A percentile compares a stretch with the other conserved stretches of the same genome.
Evolutionary conservation across 345 rosid species (phyloP).

Genomic region (Citrus sinensis): DNA sequence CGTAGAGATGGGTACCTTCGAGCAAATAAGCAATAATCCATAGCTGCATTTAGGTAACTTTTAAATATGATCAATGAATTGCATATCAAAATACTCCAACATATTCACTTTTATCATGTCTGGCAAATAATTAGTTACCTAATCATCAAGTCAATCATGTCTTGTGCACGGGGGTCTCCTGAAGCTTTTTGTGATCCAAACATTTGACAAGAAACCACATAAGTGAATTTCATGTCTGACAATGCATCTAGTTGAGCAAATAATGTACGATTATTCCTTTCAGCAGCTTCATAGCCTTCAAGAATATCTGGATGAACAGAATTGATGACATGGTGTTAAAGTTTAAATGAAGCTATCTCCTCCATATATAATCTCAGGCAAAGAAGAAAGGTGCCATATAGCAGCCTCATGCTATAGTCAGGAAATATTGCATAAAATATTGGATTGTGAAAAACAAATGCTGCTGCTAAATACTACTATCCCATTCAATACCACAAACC

Average conservation of each 20-base stretch:
- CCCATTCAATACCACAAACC: constrained; percentile 41
- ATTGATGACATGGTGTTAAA: constrained; percentile 3
- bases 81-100: neutral
- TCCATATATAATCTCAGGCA: neutral
- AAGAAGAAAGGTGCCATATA: neutral
- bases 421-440: neutral
- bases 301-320: constrained; percentile 58
- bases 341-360: constrained; percentile 6
- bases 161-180: constrained; percentile 87
- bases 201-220: constrained; percentile 81
- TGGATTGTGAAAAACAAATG: constrained; percentile 1
- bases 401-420: neutral
- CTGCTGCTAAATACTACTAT: constrained; percentile 6
- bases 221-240: constrained; percentile 85
- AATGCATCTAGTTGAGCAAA: constrained; percentile 73
- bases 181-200: constrained; percentile 75
- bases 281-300: constrained; percentile 69
- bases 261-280: constrained; percentile 58
- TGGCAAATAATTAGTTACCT: constrained; percentile 40
- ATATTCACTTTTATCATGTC: neutral
- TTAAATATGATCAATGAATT: neutral
- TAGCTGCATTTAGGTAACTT: constrained; percentile 21
- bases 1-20: constrained; percentile 86
- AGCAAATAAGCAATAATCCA: constrained; percentile 22
- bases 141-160: constrained; percentile 74